Percentiles rank a stretch among this genome's conserved stretches.
These are phyloP conservation scores for Phaeosphaeriaceae sp. DNA, from an alignment of 2,329 filamentous ascomycete species.

Conservation along the genomic window DNA sequence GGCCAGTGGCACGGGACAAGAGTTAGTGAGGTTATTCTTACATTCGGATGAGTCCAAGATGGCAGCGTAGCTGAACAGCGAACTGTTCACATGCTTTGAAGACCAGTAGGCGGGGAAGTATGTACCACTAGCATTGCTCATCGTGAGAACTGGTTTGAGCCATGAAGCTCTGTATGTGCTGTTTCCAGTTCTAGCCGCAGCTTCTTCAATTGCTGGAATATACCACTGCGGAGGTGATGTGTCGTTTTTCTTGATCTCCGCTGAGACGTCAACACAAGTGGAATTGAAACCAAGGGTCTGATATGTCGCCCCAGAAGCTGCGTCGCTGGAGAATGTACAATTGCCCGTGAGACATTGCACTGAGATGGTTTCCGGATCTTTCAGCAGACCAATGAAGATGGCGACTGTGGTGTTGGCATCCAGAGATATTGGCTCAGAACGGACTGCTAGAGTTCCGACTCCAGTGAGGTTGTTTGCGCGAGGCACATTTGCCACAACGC, in stretches of 20 bases:
- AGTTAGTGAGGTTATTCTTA: too few relatives aligned
- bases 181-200: not conserved
- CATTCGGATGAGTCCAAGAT: too few relatives aligned
- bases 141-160: too few relatives aligned
- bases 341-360: slow-evolving; percentile 15
- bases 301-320: slow-evolving; percentile 5
- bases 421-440: not conserved
- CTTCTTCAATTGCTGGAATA: slow-evolving; percentile 2
- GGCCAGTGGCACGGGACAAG: too few relatives aligned
- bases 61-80: too few relatives aligned
- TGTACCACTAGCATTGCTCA: too few relatives aligned
- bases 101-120: too few relatives aligned
- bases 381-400: slow-evolving; percentile 11
- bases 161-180: too few relatives aligned
- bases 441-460: not conserved
- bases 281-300: slow-evolving; percentile 11
- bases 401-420: slow-evolving; percentile 1
- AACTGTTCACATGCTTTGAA: too few relatives aligned
- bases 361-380: slow-evolving; percentile 11
- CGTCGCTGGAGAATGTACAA: slow-evolving; percentile 9
- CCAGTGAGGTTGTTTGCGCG: slow-evolving; percentile 4
- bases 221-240: not conserved
- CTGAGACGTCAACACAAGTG: slow-evolving; percentile 8
- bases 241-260: not conserved
- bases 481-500: slow-evolving; percentile 1